Evolutionary conservation across 768 basidiomycete species (phyloP).

Genomic region (Psilocybe azurescens): DNA sequence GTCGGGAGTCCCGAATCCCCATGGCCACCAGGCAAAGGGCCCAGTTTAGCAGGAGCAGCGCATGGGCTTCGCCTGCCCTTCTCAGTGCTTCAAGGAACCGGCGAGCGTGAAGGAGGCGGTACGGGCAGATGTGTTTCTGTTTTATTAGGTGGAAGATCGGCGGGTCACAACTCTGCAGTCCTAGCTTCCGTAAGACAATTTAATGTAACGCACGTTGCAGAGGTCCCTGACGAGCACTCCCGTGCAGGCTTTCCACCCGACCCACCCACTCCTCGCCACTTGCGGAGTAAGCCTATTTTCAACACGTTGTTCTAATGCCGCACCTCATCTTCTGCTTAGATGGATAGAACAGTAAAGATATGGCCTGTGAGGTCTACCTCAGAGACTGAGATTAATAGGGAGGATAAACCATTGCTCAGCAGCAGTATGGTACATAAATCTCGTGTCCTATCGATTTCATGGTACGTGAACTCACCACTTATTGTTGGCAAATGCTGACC

Average conservation of each 20-base stretch:
- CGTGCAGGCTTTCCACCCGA: constrained; percentile 71
- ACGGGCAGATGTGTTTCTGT: constrained; percentile 67
- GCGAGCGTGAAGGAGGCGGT: constrained; percentile 66
- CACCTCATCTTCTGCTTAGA: constrained; percentile 39
- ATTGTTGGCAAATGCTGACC: background rate
- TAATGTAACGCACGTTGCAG: background rate
- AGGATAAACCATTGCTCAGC: constrained; percentile 81
- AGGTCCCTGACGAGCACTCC: background rate
- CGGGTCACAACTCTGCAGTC: constrained; percentile 76
- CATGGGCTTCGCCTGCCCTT: constrained; percentile 66
- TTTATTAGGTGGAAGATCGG: constrained; percentile 72
- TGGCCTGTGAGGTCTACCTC: constrained; percentile 61
- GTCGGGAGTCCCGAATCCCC: constrained; percentile 48
- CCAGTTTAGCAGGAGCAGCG: constrained; percentile 68
- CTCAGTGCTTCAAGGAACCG: background rate
- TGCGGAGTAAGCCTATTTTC: constrained; percentile 61
- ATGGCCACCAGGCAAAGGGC: constrained; percentile 56
- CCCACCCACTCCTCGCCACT: constrained; percentile 71
- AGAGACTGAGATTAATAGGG: constrained; percentile 48
- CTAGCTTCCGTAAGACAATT: constrained; percentile 56
- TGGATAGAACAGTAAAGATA: constrained; percentile 78
- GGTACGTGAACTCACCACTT: constrained; percentile 43
- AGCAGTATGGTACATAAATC: constrained; percentile 69
- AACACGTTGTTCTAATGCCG: background rate
- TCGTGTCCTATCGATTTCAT: constrained; percentile 64